These are phyloP conservation scores for Nicotiana tomentosiformis DNA, from an alignment of 257 asterid genomes.

Conservation along the genomic window DNA sequence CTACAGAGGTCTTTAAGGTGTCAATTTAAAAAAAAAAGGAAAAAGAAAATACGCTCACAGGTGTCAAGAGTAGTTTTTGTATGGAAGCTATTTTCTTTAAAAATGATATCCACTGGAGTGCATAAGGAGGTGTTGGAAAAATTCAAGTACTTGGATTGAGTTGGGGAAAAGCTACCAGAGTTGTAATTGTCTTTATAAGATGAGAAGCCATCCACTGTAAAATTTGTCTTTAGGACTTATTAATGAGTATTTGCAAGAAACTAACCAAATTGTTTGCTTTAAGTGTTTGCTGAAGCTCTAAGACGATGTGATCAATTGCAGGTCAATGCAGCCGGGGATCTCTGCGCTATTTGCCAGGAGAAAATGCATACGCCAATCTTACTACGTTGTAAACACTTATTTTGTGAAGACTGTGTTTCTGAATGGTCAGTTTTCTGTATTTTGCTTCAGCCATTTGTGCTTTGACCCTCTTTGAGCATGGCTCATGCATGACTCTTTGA, in stretches of 20 bases:
- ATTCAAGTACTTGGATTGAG: neutral
- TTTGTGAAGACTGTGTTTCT: slow-evolving; percentile 83
- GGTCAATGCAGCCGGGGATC: slow-evolving; percentile 78
- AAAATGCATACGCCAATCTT: slow-evolving; percentile 78
- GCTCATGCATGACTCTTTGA: neutral
- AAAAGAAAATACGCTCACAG: neutral
- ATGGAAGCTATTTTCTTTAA: neutral
- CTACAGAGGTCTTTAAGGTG: neutral
- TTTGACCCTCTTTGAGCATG: neutral
- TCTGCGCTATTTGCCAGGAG: slow-evolving; percentile 93
- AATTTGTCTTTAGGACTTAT: neutral
- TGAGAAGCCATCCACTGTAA: neutral
- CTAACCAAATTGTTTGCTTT: neutral
- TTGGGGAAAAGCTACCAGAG: neutral
- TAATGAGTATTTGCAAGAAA: neutral
- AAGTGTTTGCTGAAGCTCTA: slow-evolving; percentile 1
- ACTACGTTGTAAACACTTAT: slow-evolving; percentile 77
- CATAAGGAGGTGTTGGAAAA: neutral
- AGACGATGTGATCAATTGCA: slow-evolving; percentile 19
- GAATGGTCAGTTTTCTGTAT: slow-evolving; percentile 57
- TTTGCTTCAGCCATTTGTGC: neutral
- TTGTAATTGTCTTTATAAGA: neutral
- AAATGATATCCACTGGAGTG: neutral
- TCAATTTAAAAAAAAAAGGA: neutral
- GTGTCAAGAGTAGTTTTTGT: neutral